Percentiles rank a stretch among this genome's conserved stretches.
These are phyloP conservation scores for Daldinia eschscholtzii DNA, from an alignment of 2,329 filamentous ascomycete species.

Conservation along the genomic window DNA sequence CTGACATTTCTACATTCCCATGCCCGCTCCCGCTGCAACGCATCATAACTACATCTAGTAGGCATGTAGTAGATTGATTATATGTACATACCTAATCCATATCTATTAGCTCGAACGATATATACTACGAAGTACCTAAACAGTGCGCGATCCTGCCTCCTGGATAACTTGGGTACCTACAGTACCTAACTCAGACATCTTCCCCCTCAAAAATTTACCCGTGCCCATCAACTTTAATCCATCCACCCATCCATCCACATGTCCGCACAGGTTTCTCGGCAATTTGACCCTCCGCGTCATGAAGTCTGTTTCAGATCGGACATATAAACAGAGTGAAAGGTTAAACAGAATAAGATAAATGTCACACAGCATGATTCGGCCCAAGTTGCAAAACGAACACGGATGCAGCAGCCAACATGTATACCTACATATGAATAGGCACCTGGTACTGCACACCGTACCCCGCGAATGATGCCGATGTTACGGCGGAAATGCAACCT, in stretches of 20 bases:
- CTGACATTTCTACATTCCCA: slow-evolving; percentile 26
- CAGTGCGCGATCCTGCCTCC: slow-evolving; percentile 23
- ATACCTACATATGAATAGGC: neutral
- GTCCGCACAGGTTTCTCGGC: slow-evolving; percentile 15
- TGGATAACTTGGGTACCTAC: neutral
- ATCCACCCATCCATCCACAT: neutral
- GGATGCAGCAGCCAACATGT: slow-evolving; percentile 1
- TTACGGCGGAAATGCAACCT: slow-evolving; percentile 30
- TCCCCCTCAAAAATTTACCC: slow-evolving; percentile 1
- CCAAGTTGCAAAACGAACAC: neutral
- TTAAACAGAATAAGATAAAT: slow-evolving; percentile 13
- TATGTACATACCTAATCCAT: neutral
- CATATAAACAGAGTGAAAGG: slow-evolving; percentile 1
- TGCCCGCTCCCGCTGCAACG: slow-evolving; percentile 8
- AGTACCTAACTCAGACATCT: neutral
- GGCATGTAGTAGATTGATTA: slow-evolving; percentile 7
- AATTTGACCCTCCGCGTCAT: slow-evolving; percentile 13
- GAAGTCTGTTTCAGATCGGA: slow-evolving; percentile 12
- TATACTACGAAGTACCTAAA: neutral
- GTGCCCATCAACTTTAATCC: neutral
- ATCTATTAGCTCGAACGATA: neutral
- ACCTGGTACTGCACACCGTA: neutral
- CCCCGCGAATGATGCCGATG: slow-evolving; percentile 26
- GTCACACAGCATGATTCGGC: slow-evolving; percentile 10
- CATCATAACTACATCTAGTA: slow-evolving; percentile 18